Base-by-base conservation (phyloP, 2,329 filamentous ascomycete genomes). In the Neopestalotiopsis sp. region DNA sequence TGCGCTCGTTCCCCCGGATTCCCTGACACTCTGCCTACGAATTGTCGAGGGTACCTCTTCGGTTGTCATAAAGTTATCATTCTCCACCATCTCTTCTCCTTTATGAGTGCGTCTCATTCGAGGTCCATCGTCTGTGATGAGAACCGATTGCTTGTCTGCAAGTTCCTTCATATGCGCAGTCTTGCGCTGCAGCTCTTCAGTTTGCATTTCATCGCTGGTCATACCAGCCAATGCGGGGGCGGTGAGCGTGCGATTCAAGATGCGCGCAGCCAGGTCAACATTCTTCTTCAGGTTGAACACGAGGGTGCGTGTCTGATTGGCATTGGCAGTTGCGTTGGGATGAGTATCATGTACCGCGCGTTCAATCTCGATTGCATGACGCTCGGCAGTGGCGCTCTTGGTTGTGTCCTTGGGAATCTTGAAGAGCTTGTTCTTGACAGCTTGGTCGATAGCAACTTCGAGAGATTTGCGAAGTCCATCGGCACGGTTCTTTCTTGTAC, bases 261-360 rank as follows among this genome's bases (percentile, higher is more conserved):
- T 84, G 56, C 92, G 89, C 75, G 91, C 88, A 66, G 92, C 89
- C 59, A 99, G 85, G 73, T 94, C 90, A 67, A 90, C 82, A 79
- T 99, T 99, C 77, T 91, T 91, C 86, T 97, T 97, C 70, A 98
- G 85, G 81, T 98, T 98, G 81, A 93, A 93, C 63, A 90, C 84
- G 73, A 99, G 88, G 59, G 91, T 90, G 71, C 94, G 90, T 74
- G 94, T 88, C 80, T 97, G 89, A 42, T 83, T 82, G 14, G 77
- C 83, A 73, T 89, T 90, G 65, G 89, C 83, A 69, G 83, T 83
- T 30, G 84, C 82, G 42, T 81, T 82, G 0, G 84, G 83, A 68
- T 91, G 87, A 0, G 84, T 85, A 70, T 88, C 87, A 68, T 86
- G 83, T 14, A 91, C 87, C 4, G 89, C 89, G 74, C 94, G 89